phyloP scores from a whole-genome alignment of 225 moss, liverwort and hornwort genomes.

The Takakia lepidozioides region DNA sequence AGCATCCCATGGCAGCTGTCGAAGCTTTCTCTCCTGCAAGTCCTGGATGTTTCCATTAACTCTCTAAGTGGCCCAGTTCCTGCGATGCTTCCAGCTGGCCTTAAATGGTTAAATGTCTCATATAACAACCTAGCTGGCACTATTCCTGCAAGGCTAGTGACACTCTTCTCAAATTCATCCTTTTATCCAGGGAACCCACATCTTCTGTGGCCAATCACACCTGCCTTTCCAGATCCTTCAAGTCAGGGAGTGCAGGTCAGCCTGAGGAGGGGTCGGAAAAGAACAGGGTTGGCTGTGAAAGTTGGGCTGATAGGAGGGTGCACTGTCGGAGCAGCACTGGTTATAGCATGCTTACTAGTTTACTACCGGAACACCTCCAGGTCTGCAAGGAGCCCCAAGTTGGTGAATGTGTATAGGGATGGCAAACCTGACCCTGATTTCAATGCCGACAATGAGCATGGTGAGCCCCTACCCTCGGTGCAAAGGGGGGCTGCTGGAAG shows the following conservation, averaged over 20 bases:
- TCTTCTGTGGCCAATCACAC: constrained; percentile 22
- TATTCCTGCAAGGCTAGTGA: constrained; percentile 33
- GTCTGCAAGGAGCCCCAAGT: constrained; percentile 10
- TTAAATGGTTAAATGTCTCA: constrained; percentile 45
- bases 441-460: constrained; percentile 14
- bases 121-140: constrained; percentile 60
- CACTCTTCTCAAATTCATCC: constrained; percentile 39
- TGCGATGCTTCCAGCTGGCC: constrained; percentile 27
- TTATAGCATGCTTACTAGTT: constrained; percentile 23
- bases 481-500: constrained; percentile 20
- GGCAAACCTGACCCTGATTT: constrained; percentile 16
- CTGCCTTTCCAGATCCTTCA: constrained; percentile 14
- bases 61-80: constrained; percentile 31
- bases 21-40: constrained; percentile 31
- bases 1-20: constrained; percentile 27
- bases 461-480: constrained; percentile 15
- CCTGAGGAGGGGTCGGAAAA: constrained; percentile 18
- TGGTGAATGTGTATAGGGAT: constrained; percentile 17
- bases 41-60: constrained; percentile 48
- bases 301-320: constrained; percentile 57
- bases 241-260: constrained; percentile 21
- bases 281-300: constrained; percentile 37
- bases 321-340: constrained; percentile 46
- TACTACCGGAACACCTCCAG: constrained; percentile 27
- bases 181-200: constrained; percentile 66